phyloP scores from a whole-genome alignment of 2,329 filamentous ascomycete species.

The Juglanconis sp. region DNA sequence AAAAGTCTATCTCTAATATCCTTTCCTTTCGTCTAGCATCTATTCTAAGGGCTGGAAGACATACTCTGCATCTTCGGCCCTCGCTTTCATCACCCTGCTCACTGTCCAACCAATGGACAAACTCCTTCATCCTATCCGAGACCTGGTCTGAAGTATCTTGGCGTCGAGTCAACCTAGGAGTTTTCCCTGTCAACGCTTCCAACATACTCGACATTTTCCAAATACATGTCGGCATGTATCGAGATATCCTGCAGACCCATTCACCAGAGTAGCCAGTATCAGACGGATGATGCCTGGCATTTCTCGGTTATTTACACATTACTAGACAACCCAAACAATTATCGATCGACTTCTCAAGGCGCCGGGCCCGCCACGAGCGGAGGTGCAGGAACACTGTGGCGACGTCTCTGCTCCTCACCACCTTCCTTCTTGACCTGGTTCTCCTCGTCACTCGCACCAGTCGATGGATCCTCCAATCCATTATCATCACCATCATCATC shows the following conservation, averaged over 20 bases:
- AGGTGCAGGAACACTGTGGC: neutral
- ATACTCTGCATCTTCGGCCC: too few relatives aligned
- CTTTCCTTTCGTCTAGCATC: too few relatives aligned
- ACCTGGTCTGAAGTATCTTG: too few relatives aligned
- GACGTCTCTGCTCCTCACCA: neutral
- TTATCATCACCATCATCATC: slow-evolving; percentile 40
- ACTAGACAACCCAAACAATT: neutral
- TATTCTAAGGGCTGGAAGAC: too few relatives aligned
- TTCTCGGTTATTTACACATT: neutral
- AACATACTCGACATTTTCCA: neutral
- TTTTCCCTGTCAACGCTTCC: too few relatives aligned
- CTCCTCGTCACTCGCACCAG: slow-evolving; percentile 33
- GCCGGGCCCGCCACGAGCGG: neutral
- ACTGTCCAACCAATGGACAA: too few relatives aligned
- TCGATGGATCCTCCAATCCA: neutral
- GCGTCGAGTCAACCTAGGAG: too few relatives aligned
- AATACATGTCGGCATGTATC: neutral
- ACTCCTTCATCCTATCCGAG: too few relatives aligned
- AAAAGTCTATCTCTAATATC: too few relatives aligned
- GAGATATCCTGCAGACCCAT: too few relatives aligned
- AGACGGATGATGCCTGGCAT: neutral
- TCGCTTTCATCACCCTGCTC: too few relatives aligned
- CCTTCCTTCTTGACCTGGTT: slow-evolving; percentile 22
- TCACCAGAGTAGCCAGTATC: neutral
- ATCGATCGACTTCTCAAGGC: neutral